Evolutionary conservation across 2,329 filamentous ascomycete genomes (phyloP).

Genomic region (Fulvia fulva): DNA sequence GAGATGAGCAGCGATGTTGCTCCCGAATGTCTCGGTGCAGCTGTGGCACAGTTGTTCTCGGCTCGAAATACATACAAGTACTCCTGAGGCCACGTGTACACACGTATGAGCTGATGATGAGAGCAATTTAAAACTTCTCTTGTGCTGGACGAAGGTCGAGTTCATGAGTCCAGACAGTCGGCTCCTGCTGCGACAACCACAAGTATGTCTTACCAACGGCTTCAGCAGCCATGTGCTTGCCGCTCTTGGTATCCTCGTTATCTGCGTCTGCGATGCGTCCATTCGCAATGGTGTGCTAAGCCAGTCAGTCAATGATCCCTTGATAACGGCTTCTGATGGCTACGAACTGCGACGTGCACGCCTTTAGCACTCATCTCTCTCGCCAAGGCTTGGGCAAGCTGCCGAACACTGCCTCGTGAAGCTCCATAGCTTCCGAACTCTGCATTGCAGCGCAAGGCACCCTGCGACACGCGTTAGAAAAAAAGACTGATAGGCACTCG

Average conservation of each 20-base stretch:
- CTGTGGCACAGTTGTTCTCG: not conserved
- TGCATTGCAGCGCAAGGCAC: conserved; percentile 48
- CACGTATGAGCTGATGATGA: too few species aligned
- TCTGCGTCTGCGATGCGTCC: conserved; percentile 52
- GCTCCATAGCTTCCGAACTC: conserved; percentile 55
- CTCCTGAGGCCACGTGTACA: too few species aligned
- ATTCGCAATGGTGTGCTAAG: conserved; percentile 54
- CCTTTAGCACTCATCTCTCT: conserved; percentile 56
- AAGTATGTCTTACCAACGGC: conserved; percentile 56
- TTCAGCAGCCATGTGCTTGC: conserved; percentile 57
- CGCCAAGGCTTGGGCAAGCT: conserved; percentile 54
- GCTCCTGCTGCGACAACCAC: conserved; percentile 47
- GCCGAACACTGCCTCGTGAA: conserved; percentile 49
- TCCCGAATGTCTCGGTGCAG: not conserved
- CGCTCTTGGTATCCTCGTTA: conserved; percentile 44
- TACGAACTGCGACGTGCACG: conserved; percentile 48
- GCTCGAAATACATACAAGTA: not conserved
- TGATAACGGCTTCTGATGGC: not conserved
- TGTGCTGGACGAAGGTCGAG: conserved; percentile 49
- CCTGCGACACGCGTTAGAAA: conserved; percentile 1
- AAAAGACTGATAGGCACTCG: not conserved
- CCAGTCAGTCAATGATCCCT: not conserved
- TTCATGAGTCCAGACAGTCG: conserved; percentile 52
- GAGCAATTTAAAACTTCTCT: conserved; percentile 43
- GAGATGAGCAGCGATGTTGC: too few species aligned